Evolutionary conservation across 352 stramenopile genomes (phyloP).

Genomic region (Globisporangium apiculatum): DNA sequence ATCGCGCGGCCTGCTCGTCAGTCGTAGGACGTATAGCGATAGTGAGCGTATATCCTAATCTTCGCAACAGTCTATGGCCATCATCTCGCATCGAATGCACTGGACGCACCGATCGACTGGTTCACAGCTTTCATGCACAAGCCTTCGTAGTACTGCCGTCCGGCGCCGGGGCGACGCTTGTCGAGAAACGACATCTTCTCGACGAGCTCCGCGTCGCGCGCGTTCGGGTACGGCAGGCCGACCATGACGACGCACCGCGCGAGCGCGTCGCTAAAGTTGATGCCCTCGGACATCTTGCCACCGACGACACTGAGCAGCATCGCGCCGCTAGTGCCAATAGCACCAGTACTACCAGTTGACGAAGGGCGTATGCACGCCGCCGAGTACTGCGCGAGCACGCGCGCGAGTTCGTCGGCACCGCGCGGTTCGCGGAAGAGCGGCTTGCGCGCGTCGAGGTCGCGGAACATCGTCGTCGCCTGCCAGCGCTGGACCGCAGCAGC

Average conservation of each 20-base stretch:
- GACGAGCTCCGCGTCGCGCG: conserved; percentile 92
- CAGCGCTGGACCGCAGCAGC: conserved; percentile 84
- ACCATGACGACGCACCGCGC: conserved; percentile 97
- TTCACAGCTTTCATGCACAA: conserved; percentile 99
- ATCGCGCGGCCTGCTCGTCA: conserved; percentile 86
- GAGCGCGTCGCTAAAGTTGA: conserved; percentile 99
- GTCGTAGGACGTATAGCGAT: background rate
- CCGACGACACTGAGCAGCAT: conserved; percentile 97
- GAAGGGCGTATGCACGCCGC: conserved; percentile 26
- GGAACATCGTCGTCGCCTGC: conserved; percentile 71
- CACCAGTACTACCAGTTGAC: background rate
- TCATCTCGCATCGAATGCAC: background rate
- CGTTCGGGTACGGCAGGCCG: conserved; percentile 97
- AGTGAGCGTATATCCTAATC: background rate
- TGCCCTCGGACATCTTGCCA: conserved; percentile 99
- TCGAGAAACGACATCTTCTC: conserved; percentile 97
- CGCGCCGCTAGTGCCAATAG: conserved; percentile 24
- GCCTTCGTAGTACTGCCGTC: conserved; percentile 94
- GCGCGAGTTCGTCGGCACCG: conserved; percentile 88
- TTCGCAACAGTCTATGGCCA: background rate
- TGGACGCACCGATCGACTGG: conserved; percentile 93
- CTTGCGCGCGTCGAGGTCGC: conserved; percentile 87
- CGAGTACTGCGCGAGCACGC: conserved; percentile 85
- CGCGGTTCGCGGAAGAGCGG: conserved; percentile 93
- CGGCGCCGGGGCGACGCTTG: conserved; percentile 42